These are phyloP conservation scores for Cyclotella atomus DNA, from an alignment of 108 stramenopile genomes.

Conservation along the genomic window DNA sequence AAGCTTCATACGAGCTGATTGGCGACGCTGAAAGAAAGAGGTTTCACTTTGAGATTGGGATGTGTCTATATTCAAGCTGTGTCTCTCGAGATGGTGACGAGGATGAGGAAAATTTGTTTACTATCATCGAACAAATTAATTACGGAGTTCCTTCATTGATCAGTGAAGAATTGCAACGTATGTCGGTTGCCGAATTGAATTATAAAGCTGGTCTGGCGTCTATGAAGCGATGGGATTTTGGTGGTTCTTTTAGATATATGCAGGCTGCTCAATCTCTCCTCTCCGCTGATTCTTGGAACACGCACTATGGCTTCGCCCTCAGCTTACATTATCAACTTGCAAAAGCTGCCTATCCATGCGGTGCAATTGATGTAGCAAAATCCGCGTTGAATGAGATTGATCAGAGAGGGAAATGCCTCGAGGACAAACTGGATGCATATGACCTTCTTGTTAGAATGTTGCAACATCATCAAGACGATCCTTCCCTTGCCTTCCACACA, in stretches of 20 bases:
- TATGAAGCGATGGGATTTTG: neutral
- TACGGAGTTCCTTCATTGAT: neutral
- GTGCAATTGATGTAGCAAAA: constrained; percentile 1
- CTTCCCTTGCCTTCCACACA: constrained; percentile 12
- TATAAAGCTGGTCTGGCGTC: constrained; percentile 2
- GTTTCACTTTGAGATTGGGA: constrained; percentile 17
- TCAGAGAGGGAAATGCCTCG: constrained; percentile 11
- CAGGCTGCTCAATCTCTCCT: constrained; percentile 2
- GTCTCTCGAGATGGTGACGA: neutral
- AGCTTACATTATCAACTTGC: neutral
- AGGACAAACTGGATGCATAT: constrained; percentile 46
- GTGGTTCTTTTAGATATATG: neutral
- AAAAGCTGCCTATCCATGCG: constrained; percentile 11
- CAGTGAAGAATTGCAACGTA: neutral
- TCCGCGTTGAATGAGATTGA: constrained; percentile 4
- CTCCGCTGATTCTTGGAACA: neutral
- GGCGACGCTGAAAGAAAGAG: neutral
- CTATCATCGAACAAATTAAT: constrained; percentile 8
- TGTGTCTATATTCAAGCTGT: neutral
- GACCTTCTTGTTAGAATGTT: constrained; percentile 4
- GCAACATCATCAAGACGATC: neutral
- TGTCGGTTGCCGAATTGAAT: constrained; percentile 6
- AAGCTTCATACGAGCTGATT: constrained; percentile 43
- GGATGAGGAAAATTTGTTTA: neutral
- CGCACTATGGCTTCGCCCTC: neutral